Evolutionary conservation across 495 filamentous ascomycete species (phyloP).

Genomic region (Clavariopsis aquatica): DNA sequence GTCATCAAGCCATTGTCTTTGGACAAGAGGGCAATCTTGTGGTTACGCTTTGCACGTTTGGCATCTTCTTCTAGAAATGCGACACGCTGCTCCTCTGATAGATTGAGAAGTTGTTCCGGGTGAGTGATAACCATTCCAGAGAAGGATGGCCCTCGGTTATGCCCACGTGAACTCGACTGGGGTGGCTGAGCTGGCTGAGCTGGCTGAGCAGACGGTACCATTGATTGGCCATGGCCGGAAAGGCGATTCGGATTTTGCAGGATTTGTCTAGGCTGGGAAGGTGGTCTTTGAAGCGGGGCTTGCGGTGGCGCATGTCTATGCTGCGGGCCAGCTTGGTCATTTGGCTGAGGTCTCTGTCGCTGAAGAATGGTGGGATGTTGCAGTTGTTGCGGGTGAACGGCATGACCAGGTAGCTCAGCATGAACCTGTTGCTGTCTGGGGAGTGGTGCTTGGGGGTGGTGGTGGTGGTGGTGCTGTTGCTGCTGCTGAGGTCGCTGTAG

Average conservation of each 20-base stretch:
- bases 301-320: slow-evolving; percentile 36
- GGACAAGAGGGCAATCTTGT: slow-evolving; percentile 94
- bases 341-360: slow-evolving; percentile 47
- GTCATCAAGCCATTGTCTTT: slow-evolving; percentile 98
- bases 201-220: slow-evolving; percentile 36
- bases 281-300: slow-evolving; percentile 48
- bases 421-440: slow-evolving; percentile 28
- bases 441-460: slow-evolving; percentile 15
- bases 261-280: slow-evolving; percentile 50
- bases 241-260: slow-evolving; percentile 54
- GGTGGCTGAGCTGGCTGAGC: slow-evolving; percentile 1
- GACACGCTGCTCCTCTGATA: slow-evolving; percentile 76
- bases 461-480: slow-evolving; percentile 29
- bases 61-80: slow-evolving; percentile 86
- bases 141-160: slow-evolving; percentile 45
- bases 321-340: slow-evolving; percentile 33
- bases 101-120: slow-evolving; percentile 70
- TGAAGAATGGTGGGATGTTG: slow-evolving; percentile 54
- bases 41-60: slow-evolving; percentile 92
- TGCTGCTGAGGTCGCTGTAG: slow-evolving; percentile 45
- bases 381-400: slow-evolving; percentile 38
- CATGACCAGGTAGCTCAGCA: slow-evolving; percentile 46
- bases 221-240: slow-evolving; percentile 42
- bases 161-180: slow-evolving; percentile 33
- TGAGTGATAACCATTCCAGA: slow-evolving; percentile 60